Base-by-base conservation (phyloP, 306 rosid species). In the Leucaena leucocephala region DNA sequence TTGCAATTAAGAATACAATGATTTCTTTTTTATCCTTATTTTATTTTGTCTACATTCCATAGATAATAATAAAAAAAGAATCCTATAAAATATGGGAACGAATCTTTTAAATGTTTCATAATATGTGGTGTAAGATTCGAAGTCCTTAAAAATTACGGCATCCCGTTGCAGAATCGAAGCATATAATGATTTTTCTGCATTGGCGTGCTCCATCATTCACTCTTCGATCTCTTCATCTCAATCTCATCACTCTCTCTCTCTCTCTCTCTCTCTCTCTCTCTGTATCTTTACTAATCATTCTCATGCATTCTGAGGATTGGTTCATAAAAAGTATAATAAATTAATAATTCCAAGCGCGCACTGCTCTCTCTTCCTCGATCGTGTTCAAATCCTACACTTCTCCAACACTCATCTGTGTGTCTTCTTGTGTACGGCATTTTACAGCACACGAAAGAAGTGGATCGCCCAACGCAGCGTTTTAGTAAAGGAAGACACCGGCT, bases 151-250 rank as follows among this genome's bases (percentile, higher is more conserved):
- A 27, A 27, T 1, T 0, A 27, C 27, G 27, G 27, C 27, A 27
- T 27, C 27, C 27, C 27, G 58, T 46, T 63, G 78, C 87, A 76
- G 33, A 67, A n/a, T 42, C 71, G 77, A 76, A 72, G 54, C 71
- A n/a, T 71, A 44, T 66, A 89, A 91, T 89, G 86, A 91, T 88
- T 27, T 27, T 27, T 0, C 27, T 27, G 27, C 27, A 27, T 82
- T 84, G 87, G 92, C 91, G 89, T 90, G 94, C 27, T 0, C 27
- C 87, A 44, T 68, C 78, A 81, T 83, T 79, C 85, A 77, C 89
- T 40, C 70, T 39, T 43, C 22, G 33, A 7, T 54, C 52, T 8
- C 61, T 19, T 54, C 61, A 0, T 54, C 59, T 49, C 55, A 50
- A 16, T 10, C 8, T 69, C 82, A 79, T 82, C 78, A 86, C 80